Percentiles rank a stretch among this genome's conserved stretches.
These are phyloP conservation scores for Populus pruinosa DNA, from an alignment of 345 rosid genomes.

Conservation along the genomic window DNA sequence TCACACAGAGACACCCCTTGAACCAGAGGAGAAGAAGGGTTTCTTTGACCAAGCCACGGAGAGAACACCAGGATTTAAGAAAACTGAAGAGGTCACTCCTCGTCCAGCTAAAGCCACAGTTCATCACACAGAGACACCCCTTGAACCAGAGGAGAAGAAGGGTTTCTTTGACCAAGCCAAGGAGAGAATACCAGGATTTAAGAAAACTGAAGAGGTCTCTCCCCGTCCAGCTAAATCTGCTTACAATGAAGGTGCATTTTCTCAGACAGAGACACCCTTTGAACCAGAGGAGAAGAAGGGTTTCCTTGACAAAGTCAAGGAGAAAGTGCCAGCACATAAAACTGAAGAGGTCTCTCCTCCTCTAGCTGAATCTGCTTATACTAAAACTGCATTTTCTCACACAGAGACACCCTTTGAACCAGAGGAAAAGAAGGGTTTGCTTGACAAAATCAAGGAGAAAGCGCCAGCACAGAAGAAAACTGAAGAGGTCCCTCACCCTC, in stretches of 20 bases:
- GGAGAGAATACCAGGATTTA: constrained; percentile 62
- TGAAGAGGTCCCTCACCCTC: background rate
- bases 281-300: constrained; percentile 64
- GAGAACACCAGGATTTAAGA: constrained; percentile 58
- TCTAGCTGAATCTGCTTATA: background rate
- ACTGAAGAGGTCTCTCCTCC: constrained; percentile 14
- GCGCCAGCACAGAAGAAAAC: constrained; percentile 51
- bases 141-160: constrained; percentile 55
- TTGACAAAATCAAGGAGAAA: constrained; percentile 68
- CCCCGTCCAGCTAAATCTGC: no score
- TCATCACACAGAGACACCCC: background rate
- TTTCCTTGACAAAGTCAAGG: constrained; percentile 55
- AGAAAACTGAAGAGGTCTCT: constrained; percentile 18
- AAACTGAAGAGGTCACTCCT: constrained; percentile 17
- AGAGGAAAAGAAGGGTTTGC: constrained; percentile 66
- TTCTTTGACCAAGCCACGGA: constrained; percentile 57
- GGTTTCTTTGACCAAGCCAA: constrained; percentile 57
- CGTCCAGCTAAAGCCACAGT: background rate
- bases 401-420: constrained; percentile 3
- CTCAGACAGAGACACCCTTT: background rate
- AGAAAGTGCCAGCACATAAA: constrained; percentile 25
- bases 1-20: background rate
- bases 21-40: constrained; percentile 63
- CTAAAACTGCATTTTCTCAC: no score
- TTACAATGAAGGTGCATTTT: no score